Evolutionary conservation across 345 rosid species (phyloP).

Genomic region (Adansonia digitata): DNA sequence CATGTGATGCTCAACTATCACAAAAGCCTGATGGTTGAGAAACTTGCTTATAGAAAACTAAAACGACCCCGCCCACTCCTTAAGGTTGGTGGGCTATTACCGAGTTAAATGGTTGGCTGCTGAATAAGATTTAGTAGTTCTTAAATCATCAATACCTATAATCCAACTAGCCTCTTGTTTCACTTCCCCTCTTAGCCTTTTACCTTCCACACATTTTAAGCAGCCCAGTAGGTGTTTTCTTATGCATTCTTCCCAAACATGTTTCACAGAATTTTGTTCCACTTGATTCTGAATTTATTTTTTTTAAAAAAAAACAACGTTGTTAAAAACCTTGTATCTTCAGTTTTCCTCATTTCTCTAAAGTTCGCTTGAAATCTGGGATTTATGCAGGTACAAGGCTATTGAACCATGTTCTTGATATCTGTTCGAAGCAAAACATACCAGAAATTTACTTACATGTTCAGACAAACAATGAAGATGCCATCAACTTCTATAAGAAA

Average conservation of each 20-base stretch:
- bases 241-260: not conserved
- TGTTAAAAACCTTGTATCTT: not conserved
- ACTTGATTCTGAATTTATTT: not conserved
- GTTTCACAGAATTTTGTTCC: not conserved
- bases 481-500: constrained; percentile 88
- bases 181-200: not conserved
- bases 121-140: not conserved
- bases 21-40: not conserved
- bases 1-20: not conserved
- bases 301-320: not conserved
- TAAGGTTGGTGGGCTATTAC: not conserved
- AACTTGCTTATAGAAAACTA: not conserved
- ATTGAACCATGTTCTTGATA: constrained; percentile 81
- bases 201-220: not conserved
- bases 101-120: not conserved
- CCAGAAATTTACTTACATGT: constrained; percentile 90
- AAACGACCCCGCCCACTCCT: not conserved
- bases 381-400: constrained; percentile 70
- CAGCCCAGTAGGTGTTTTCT: not conserved
- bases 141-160: not conserved
- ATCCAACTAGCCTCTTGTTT: not conserved
- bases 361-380: constrained; percentile 1
- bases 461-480: constrained; percentile 92
- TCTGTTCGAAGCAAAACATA: constrained; percentile 62
- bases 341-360: not conserved